phyloP scores from a whole-genome alignment of 2,329 filamentous ascomycete genomes.

The Eurotiales sp. region DNA sequence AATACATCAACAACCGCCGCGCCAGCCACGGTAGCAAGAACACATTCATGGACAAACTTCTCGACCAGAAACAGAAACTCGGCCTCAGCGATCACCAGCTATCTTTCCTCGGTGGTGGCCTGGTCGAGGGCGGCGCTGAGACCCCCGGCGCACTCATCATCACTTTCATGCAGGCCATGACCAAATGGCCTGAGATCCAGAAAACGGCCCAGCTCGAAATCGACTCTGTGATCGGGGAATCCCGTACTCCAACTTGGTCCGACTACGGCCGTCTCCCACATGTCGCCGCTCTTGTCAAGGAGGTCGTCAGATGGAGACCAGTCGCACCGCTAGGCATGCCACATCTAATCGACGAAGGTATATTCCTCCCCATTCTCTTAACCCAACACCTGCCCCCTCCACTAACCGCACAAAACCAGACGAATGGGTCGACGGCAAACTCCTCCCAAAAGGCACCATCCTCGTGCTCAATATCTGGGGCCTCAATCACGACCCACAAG shows the following conservation, averaged over 20 bases:
- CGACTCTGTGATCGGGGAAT: slow-evolving; percentile 48
- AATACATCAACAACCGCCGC: slow-evolving; percentile 33
- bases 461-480: slow-evolving; percentile 44
- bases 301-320: slow-evolving; percentile 54
- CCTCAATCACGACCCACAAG: slow-evolving; percentile 46
- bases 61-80: slow-evolving; percentile 40
- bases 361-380: too few species aligned
- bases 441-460: slow-evolving; percentile 45
- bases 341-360: slow-evolving; percentile 36
- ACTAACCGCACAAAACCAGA: slow-evolving; percentile 24
- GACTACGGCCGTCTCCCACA: slow-evolving; percentile 52
- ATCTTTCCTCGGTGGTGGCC: slow-evolving; percentile 38
- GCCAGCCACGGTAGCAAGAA: slow-evolving; percentile 21
- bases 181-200: slow-evolving; percentile 24
- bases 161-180: slow-evolving; percentile 49
- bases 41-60: slow-evolving; percentile 40
- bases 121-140: slow-evolving; percentile 42
- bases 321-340: slow-evolving; percentile 52
- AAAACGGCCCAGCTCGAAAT: slow-evolving; percentile 46
- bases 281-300: slow-evolving; percentile 55
- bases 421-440: slow-evolving; percentile 40
- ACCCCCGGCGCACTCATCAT: slow-evolving; percentile 24
- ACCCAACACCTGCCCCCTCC: too few species aligned
- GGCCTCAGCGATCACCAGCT: slow-evolving; percentile 37
- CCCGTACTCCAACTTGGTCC: slow-evolving; percentile 46